These are phyloP conservation scores for Apiospora rasikravindrae DNA, from an alignment of 2,329 filamentous ascomycete species.

Conservation along the genomic window DNA sequence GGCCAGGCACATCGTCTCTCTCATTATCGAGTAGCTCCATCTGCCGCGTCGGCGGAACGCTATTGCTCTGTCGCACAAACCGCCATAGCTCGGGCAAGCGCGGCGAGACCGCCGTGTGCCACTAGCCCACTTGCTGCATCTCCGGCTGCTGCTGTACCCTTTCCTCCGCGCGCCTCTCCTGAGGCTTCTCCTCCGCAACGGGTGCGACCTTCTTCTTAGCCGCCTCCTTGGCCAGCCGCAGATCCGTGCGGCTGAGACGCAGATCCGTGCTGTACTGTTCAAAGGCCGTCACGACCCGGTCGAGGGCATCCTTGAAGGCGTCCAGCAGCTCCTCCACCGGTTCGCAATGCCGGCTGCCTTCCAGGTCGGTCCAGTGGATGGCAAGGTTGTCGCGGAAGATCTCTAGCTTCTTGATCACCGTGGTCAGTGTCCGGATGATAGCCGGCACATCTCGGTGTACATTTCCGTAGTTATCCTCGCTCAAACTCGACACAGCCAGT, in stretches of 20 bases:
- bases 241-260: conserved; percentile 71
- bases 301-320: conserved; percentile 68
- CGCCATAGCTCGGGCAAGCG: conserved; percentile 13
- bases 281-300: conserved; percentile 72
- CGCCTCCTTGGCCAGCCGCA: conserved; percentile 75
- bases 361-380: conserved; percentile 81
- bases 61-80: not conserved
- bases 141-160: conserved; percentile 28
- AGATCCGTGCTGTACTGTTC: conserved; percentile 75
- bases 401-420: conserved; percentile 72
- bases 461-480: conserved; percentile 83
- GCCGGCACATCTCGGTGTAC: conserved; percentile 81
- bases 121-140: conserved; percentile 41
- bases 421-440: conserved; percentile 76
- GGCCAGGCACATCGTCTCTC: not conserved
- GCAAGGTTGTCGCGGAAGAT: conserved; percentile 63
- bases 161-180: conserved; percentile 8
- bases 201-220: conserved; percentile 37
- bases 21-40: not conserved
- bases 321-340: conserved; percentile 76
- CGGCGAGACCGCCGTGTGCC: conserved; percentile 21
- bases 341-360: conserved; percentile 56
- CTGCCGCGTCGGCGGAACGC: not conserved
- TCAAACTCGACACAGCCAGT: conserved; percentile 74
- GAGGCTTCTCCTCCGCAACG: conserved; percentile 8